phyloP scores from a whole-genome alignment of 2,329 filamentous ascomycete genomes.

The Ophiostoma australiae region DNA sequence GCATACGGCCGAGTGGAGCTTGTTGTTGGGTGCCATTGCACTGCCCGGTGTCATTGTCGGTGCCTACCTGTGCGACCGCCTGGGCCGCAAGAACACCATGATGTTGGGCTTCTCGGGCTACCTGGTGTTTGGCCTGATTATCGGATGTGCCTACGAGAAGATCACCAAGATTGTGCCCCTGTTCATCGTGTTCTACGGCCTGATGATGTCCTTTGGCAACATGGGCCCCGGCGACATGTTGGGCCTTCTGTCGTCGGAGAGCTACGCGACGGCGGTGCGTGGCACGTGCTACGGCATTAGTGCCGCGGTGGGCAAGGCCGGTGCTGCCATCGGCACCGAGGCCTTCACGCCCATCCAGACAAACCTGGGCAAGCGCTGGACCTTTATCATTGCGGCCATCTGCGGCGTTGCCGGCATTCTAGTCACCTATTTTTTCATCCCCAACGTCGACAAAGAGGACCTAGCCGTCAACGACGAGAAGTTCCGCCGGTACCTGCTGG shows the following conservation, averaged over 20 bases:
- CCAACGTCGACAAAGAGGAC: conserved; percentile 23
- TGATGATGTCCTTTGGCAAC: conserved; percentile 46
- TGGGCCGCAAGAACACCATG: conserved; percentile 30
- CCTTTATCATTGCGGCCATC: conserved; percentile 27
- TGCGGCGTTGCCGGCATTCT: conserved; percentile 26
- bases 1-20: conserved; percentile 31
- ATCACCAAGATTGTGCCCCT: conserved; percentile 45
- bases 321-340: conserved; percentile 46
- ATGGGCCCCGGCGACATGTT: conserved; percentile 46
- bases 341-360: conserved; percentile 27
- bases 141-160: conserved; percentile 35
- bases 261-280: conserved; percentile 46
- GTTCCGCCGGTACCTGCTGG: conserved; percentile 24
- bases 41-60: conserved; percentile 27
- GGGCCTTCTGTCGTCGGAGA: conserved; percentile 46
- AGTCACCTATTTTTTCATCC: conserved; percentile 25
- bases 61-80: conserved; percentile 26
- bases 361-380: conserved; percentile 26
- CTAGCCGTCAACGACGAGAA: conserved; percentile 24
- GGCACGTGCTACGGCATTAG: conserved; percentile 48
- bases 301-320: conserved; percentile 48
- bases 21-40: conserved; percentile 31
- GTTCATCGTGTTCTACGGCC: conserved; percentile 49
- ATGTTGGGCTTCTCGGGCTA: conserved; percentile 28
- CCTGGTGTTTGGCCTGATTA: conserved; percentile 31